Conservation (phyloP, 345 rosid genomes). For the Eucalyptus cloeziana region DNA sequence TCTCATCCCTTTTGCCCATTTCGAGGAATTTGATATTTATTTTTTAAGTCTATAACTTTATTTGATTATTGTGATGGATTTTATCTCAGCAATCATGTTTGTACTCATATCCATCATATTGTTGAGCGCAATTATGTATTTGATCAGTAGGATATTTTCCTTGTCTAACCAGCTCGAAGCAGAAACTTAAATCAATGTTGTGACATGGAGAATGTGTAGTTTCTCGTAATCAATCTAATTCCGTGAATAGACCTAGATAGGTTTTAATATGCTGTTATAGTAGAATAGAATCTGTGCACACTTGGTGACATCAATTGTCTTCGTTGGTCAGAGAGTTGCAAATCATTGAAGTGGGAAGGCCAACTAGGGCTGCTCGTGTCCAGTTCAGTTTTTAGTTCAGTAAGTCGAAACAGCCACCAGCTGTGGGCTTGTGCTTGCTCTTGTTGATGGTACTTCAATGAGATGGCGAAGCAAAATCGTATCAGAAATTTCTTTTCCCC, state of each 20-base stretch:
- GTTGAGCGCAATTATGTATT: background rate
- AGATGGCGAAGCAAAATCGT: slow-evolving; percentile 21
- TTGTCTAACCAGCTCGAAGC: background rate
- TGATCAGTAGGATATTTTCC: background rate
- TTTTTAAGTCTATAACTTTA: background rate
- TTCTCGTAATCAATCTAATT: background rate
- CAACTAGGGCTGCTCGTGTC: background rate
- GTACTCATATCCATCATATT: background rate
- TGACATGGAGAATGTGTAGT: background rate
- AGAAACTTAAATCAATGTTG: background rate
- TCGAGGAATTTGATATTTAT: background rate
- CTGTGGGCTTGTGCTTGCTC: background rate
- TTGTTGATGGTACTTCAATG: background rate
- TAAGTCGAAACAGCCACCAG: background rate
- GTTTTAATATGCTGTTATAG: background rate
- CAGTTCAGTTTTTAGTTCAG: background rate
- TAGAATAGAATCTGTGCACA: background rate
- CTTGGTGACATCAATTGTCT: background rate
- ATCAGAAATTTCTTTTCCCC: background rate
- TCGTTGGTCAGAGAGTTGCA: background rate
- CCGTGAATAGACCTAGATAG: background rate
- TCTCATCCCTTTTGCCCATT: background rate
- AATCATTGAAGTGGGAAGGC: background rate
- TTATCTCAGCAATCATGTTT: background rate
- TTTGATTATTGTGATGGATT: background rate